These are phyloP conservation scores for Drosera capensis DNA, from an alignment of 148 eudicot genomes.

Conservation along the genomic window DNA sequence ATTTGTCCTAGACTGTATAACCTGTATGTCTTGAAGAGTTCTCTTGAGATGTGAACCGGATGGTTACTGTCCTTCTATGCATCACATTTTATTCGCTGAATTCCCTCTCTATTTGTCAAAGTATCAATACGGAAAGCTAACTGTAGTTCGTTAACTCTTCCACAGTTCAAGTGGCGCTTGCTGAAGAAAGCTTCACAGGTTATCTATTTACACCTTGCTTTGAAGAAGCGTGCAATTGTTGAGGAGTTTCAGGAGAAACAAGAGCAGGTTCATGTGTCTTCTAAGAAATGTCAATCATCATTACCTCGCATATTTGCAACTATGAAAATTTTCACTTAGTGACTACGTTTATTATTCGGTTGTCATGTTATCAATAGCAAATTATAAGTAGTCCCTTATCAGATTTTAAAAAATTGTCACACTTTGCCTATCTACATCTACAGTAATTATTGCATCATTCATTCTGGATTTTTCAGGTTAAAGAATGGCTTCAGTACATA, in stretches of 20 bases:
- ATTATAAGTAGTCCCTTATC: no score
- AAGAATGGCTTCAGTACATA: conserved; percentile 34
- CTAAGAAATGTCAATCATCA: neutral
- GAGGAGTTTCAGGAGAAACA: conserved; percentile 89
- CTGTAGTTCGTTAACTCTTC: neutral
- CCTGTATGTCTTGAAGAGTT: neutral
- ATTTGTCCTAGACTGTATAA: neutral
- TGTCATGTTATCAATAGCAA: no score
- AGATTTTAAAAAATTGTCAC: no score
- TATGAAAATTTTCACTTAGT: neutral
- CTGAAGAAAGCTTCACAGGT: conserved; percentile 90
- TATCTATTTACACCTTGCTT: conserved; percentile 64
- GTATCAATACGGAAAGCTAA: neutral
- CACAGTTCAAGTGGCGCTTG: conserved; percentile 81
- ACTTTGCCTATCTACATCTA: neutral
- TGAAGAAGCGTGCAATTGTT: conserved; percentile 71
- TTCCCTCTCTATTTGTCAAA: neutral
- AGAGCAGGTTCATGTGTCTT: conserved; percentile 49
- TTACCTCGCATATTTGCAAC: neutral
- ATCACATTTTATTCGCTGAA: neutral
- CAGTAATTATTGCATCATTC: conserved; percentile 3
- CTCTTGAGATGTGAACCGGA: neutral
- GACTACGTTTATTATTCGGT: neutral
- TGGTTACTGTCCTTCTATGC: neutral
- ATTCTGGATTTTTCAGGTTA: conserved; percentile 13